Base-by-base conservation (phyloP, 495 filamentous ascomycete species). In the Penicillium argentinense region DNA sequence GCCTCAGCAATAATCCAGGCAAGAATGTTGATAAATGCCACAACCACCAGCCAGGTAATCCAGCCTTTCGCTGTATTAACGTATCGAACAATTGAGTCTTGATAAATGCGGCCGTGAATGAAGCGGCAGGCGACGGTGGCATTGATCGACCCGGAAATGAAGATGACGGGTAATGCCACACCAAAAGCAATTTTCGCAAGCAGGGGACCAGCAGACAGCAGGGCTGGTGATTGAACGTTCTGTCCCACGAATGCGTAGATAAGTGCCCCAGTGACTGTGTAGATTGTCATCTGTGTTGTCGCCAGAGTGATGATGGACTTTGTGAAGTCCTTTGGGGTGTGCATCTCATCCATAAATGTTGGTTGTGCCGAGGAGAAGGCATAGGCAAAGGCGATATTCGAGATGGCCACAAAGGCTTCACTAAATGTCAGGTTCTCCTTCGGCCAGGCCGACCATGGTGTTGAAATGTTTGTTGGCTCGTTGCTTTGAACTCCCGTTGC, bases 221-320 rank as follows among this genome's bases (percentile, higher is more conserved):
- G 73, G 3, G 86, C 84, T 4, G 87, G 87, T 3, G 81, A 81
- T 24, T 65, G 54, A 45, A 90, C 86, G 14, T 69, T 68, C 6
- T 58, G 59, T n/a, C 87, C 87, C 11, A 82, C 81, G 59, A 78
- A 90, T 49, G 63, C 65, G 62, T 89, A 90, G 47, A 89, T 78
- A 22, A 88, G 62, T 1, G 79, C 74, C 12, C 80, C 82, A 1
- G 83, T 80, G 19, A 85, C 29, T 22, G 81, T 81, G 61, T 89
- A 88, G 33, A 88, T 77, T 46, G 77, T 46, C 21, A 81, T 82
- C 51, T 85, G 80, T 24, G 76, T 75, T 34, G 74, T 42, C 18
- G 82, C 80, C 5, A 84, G 74, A 22, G 74, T 50, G 47, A 68
- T 70, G 37, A 87, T 73, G 2, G 83, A 75, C 65, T 84, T 85